Evolutionary conservation across 768 basidiomycete species (phyloP).

Genomic region (Lentinula sp.): DNA sequence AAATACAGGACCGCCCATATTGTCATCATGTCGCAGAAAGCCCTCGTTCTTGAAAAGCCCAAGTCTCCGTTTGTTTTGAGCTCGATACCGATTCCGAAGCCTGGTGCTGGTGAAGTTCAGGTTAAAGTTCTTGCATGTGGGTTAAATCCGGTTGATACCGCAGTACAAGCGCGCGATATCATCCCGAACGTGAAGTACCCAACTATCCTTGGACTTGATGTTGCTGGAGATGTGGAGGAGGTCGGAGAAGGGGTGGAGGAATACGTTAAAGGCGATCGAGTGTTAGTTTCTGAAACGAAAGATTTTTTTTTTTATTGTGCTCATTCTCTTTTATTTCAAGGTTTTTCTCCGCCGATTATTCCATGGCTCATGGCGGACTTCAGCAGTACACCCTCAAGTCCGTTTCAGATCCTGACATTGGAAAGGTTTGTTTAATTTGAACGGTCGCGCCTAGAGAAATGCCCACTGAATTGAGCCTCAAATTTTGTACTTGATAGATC

Average conservation of each 20-base stretch:
- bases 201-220: slow-evolving; percentile 41
- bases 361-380: slow-evolving; percentile 30
- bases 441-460: too few species aligned
- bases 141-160: slow-evolving; percentile 1
- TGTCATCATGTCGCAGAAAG: slow-evolving; percentile 5
- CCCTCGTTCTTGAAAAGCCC: background rate
- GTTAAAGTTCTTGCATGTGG: background rate
- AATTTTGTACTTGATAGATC: slow-evolving; percentile 23
- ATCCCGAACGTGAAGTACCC: slow-evolving; percentile 35
- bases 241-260: slow-evolving; percentile 46
- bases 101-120: background rate
- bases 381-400: slow-evolving; percentile 39
- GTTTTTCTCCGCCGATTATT: slow-evolving; percentile 31
- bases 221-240: slow-evolving; percentile 43
- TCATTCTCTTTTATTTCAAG: slow-evolving; percentile 14
- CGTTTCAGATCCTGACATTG: slow-evolving; percentile 25
- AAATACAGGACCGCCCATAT: too few species aligned
- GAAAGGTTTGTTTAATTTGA: slow-evolving; percentile 25
- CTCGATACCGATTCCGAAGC: background rate
- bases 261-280: slow-evolving; percentile 45
- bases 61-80: background rate
- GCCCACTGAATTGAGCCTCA: too few species aligned
- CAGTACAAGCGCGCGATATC: slow-evolving; percentile 30
- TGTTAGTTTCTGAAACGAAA: slow-evolving; percentile 26
- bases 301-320: too few species aligned